Evolutionary conservation across 148 eudicot genomes (phyloP).

Genomic region (Spergularia marina): DNA sequence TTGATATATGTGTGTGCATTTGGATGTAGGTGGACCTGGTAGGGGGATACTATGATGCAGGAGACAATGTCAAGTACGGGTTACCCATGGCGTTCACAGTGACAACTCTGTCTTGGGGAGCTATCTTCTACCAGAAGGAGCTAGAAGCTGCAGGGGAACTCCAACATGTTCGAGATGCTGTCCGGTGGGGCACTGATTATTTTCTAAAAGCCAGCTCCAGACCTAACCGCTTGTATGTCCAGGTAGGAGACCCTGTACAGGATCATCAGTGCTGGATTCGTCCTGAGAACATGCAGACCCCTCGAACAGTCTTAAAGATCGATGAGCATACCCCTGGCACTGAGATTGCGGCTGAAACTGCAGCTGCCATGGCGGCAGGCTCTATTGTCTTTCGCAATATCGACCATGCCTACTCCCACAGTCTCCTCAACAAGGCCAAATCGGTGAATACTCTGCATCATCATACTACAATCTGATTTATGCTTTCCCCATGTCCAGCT

Average conservation of each 20-base stretch:
- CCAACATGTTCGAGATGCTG: constrained; percentile 42
- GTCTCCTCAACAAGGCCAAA: constrained; percentile 60
- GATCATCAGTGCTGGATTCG: constrained; percentile 82
- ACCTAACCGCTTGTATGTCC: constrained; percentile 56
- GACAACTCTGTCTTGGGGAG: constrained; percentile 72
- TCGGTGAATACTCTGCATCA: constrained; percentile 28
- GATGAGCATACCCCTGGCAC: constrained; percentile 60
- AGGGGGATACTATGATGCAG: constrained; percentile 97
- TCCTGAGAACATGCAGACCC: constrained; percentile 77
- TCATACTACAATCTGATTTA: not conserved
- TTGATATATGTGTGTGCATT: not conserved
- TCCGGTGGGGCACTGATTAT: constrained; percentile 87
- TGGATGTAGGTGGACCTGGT: constrained; percentile 63
- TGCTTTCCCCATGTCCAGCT: not conserved
- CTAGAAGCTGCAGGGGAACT: constrained; percentile 55
- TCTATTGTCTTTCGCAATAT: constrained; percentile 51
- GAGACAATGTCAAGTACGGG: constrained; percentile 90
- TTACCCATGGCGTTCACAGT: constrained; percentile 89
- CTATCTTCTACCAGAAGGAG: constrained; percentile 47
- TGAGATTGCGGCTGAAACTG: constrained; percentile 93
- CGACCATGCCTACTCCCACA: constrained; percentile 47
- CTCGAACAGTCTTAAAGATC: constrained; percentile 54
- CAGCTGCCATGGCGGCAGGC: constrained; percentile 82
- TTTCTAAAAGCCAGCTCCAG: constrained; percentile 55
- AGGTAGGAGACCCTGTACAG: constrained; percentile 64